Percentiles rank a stretch among this genome's conserved stretches.
Conservation (phyloP, 2,329 filamentous ascomycete genomes). For the Cercospora sp. region DNA sequence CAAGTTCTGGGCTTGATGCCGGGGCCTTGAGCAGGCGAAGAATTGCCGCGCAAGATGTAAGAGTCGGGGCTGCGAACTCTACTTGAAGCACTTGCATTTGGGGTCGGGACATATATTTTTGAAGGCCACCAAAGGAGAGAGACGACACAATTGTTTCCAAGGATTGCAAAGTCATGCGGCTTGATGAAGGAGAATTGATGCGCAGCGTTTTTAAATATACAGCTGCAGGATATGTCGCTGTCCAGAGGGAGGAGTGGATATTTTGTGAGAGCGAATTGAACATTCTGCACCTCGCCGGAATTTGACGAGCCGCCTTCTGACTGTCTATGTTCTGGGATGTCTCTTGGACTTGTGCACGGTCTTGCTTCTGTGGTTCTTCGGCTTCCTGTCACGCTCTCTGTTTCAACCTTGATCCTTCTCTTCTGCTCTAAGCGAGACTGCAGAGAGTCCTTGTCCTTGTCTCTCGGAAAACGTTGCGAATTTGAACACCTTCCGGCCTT, state of each 20-base stretch:
- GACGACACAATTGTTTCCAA: neutral
- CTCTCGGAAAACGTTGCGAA: neutral
- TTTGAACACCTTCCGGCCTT: neutral
- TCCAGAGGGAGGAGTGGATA: neutral
- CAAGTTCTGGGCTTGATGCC: neutral
- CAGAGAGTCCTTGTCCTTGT: neutral
- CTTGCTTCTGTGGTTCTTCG: neutral
- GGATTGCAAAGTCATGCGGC: neutral
- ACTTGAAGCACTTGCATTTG: neutral
- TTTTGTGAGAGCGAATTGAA: neutral
- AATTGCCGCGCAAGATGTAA: neutral
- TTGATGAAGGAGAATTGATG: neutral
- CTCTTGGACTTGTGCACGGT: neutral
- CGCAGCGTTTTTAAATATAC: neutral
- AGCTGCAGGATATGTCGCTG: neutral
- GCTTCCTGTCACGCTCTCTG: neutral
- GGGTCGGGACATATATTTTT: neutral
- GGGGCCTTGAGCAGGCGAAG: neutral
- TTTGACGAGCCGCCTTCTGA: neutral
- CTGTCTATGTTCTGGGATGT: neutral
- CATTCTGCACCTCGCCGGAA: neutral
- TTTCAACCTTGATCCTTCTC: neutral
- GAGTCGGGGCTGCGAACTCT: neutral
- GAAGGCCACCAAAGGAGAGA: neutral
- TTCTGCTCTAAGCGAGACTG: neutral